Evolutionary conservation across 208 protist species (phyloP).

Genomic region (Lotmaria passim): DNA sequence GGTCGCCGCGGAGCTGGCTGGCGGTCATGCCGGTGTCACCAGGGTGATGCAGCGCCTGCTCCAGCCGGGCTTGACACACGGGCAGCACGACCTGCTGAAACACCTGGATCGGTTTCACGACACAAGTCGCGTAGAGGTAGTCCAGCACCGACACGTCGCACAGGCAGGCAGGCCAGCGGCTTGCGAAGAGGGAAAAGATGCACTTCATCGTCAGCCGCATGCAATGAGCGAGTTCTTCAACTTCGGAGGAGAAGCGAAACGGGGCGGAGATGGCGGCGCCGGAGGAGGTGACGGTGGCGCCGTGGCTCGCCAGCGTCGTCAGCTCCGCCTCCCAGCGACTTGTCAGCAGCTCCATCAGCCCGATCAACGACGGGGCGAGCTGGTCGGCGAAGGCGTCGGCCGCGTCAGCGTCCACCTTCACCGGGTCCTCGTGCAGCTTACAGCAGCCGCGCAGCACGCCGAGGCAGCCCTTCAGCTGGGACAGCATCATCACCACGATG

Average conservation of each 20-base stretch:
- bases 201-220: slow-evolving; percentile 80
- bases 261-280: slow-evolving; percentile 13
- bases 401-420: slow-evolving; percentile 48
- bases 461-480: slow-evolving; percentile 70
- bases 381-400: slow-evolving; percentile 55
- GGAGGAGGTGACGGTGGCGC: slow-evolving; percentile 16
- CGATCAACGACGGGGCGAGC: slow-evolving; percentile 54
- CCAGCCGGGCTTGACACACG: slow-evolving; percentile 43
- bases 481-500: slow-evolving; percentile 31
- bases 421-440: slow-evolving; percentile 65
- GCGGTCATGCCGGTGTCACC: slow-evolving; percentile 32
- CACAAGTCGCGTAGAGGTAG: slow-evolving; percentile 51
- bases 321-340: slow-evolving; percentile 49
- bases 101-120: slow-evolving; percentile 42
- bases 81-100: slow-evolving; percentile 53
- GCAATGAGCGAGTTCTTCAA: slow-evolving; percentile 73
- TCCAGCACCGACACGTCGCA: slow-evolving; percentile 62
- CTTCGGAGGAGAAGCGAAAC: slow-evolving; percentile 27
- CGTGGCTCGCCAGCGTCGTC: slow-evolving; percentile 14
- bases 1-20: slow-evolving; percentile 54
- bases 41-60: slow-evolving; percentile 30
- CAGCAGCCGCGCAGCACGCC: slow-evolving; percentile 72
- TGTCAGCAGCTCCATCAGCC: slow-evolving; percentile 53
- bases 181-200: slow-evolving; percentile 51
- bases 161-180: slow-evolving; percentile 67